Percentiles rank a stretch among this genome's conserved stretches.
phyloP scores from a whole-genome alignment of 495 filamentous ascomycete genomes.

The Penicillium fimorum region DNA sequence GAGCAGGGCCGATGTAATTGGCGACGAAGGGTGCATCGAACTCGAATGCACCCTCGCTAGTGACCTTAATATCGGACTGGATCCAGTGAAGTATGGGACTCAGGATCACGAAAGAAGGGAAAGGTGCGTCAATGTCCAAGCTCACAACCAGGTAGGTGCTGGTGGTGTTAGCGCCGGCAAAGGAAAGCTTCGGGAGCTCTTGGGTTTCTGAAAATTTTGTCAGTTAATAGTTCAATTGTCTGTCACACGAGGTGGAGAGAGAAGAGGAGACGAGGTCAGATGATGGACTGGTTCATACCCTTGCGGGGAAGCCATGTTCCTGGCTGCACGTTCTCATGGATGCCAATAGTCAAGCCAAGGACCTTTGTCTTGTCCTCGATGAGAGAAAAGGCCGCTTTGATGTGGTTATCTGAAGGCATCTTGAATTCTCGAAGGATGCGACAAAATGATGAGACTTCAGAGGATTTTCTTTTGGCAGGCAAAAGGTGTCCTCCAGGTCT shows the following conservation, averaged over 20 bases:
- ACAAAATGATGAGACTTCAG: neutral
- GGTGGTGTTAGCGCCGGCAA: conserved; percentile 20
- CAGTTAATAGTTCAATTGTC: neutral
- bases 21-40: conserved; percentile 34
- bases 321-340: conserved; percentile 26
- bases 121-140: conserved; percentile 55
- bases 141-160: conserved; percentile 46
- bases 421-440: neutral
- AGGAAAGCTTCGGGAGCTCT: conserved; percentile 26
- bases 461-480: neutral
- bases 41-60: conserved; percentile 18
- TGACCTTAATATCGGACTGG: conserved; percentile 42
- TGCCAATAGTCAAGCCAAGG: conserved; percentile 30
- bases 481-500: neutral
- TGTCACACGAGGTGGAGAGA: neutral
- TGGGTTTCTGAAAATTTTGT: conserved; percentile 30
- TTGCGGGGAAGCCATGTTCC: conserved; percentile 33
- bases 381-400: conserved; percentile 30
- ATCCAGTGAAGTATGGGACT: conserved; percentile 52
- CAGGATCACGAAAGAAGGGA: conserved; percentile 42
- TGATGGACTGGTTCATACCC: conserved; percentile 16
- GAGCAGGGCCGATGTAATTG: conserved; percentile 51
- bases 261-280: neutral
- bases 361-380: conserved; percentile 37
- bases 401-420: conserved; percentile 34